These are phyloP conservation scores for Globisporangium radiosum DNA, from an alignment of 352 stramenopile species.

Conservation along the genomic window DNA sequence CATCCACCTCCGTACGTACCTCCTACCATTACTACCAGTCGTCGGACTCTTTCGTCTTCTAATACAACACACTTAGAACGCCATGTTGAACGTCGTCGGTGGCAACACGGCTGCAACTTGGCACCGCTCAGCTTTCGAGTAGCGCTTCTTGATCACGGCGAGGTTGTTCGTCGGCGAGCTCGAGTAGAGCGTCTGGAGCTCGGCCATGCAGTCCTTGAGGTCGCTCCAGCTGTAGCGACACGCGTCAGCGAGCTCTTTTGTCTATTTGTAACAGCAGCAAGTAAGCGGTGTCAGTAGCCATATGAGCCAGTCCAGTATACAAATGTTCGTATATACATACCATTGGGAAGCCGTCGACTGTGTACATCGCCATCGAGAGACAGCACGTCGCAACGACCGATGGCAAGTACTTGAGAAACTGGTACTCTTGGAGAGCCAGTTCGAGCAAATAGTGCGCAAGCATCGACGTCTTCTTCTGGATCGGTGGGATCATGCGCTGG, in stretches of 20 bases:
- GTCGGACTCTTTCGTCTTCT: slow-evolving; percentile 4
- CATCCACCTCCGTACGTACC: not conserved
- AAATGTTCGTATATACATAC: slow-evolving; percentile 7
- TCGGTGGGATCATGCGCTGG: slow-evolving; percentile 79
- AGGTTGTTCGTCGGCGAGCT: slow-evolving; percentile 77
- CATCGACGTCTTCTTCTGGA: slow-evolving; percentile 82
- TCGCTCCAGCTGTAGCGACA: slow-evolving; percentile 71
- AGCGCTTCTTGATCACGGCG: slow-evolving; percentile 86
- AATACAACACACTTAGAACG: slow-evolving; percentile 46
- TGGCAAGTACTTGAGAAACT: slow-evolving; percentile 81
- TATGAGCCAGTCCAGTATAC: not conserved
- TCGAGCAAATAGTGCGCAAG: slow-evolving; percentile 87
- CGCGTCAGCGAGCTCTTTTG: slow-evolving; percentile 73
- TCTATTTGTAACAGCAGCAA: slow-evolving; percentile 23
- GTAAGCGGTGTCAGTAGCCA: not conserved
- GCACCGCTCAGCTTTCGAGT: slow-evolving; percentile 79
- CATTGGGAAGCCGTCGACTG: slow-evolving; percentile 77
- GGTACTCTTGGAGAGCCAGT: slow-evolving; percentile 82
- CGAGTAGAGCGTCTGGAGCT: slow-evolving; percentile 78
- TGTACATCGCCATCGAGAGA: slow-evolving; percentile 84
- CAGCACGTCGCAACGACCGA: slow-evolving; percentile 83
- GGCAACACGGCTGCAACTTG: slow-evolving; percentile 71
- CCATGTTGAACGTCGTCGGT: slow-evolving; percentile 74
- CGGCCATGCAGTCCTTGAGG: slow-evolving; percentile 76
- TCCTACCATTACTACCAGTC: not conserved